Evolutionary conservation across 345 rosid genomes (phyloP).

Genomic region (Microthlaspi erraticum): DNA sequence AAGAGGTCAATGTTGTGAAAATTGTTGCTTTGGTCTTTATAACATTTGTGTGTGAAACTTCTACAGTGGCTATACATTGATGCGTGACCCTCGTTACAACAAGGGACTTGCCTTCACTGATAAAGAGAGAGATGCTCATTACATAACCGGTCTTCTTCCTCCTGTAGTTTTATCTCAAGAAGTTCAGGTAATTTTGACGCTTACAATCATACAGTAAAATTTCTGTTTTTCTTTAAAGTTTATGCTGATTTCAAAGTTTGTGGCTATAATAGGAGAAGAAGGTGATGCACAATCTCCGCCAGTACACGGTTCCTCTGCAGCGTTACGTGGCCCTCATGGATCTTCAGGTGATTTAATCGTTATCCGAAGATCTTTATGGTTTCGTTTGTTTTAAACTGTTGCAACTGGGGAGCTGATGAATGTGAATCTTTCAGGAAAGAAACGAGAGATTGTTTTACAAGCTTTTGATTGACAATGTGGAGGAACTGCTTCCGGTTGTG

Average conservation of each 20-base stretch:
- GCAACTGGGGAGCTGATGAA: constrained; percentile 12
- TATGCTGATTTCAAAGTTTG: constrained; percentile 11
- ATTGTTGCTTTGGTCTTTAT: not conserved
- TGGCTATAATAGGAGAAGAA: constrained; percentile 52
- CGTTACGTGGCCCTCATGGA: constrained; percentile 94
- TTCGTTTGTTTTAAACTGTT: not conserved
- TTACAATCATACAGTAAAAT: not conserved
- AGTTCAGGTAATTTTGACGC: constrained; percentile 58
- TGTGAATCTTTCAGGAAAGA: constrained; percentile 65
- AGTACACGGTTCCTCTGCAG: constrained; percentile 83
- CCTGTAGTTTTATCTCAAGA: constrained; percentile 74
- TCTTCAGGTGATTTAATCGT: constrained; percentile 65
- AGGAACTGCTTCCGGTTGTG: constrained; percentile 89
- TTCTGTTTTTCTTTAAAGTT: constrained; percentile 9
- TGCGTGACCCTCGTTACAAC: constrained; percentile 90
- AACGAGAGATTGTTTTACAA: constrained; percentile 93
- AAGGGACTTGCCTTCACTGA: constrained; percentile 88
- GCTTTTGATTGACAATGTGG: constrained; percentile 89
- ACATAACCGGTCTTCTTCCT: constrained; percentile 91
- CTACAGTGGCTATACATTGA: constrained; percentile 77
- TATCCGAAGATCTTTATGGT: not conserved
- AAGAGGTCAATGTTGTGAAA: not conserved
- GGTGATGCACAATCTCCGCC: constrained; percentile 79
- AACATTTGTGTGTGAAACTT: too few species aligned
- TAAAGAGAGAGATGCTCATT: constrained; percentile 91